Evolutionary conservation across 164 flowering plant genomes (phyloP).

Genomic region (Stephania yunnanensis): DNA sequence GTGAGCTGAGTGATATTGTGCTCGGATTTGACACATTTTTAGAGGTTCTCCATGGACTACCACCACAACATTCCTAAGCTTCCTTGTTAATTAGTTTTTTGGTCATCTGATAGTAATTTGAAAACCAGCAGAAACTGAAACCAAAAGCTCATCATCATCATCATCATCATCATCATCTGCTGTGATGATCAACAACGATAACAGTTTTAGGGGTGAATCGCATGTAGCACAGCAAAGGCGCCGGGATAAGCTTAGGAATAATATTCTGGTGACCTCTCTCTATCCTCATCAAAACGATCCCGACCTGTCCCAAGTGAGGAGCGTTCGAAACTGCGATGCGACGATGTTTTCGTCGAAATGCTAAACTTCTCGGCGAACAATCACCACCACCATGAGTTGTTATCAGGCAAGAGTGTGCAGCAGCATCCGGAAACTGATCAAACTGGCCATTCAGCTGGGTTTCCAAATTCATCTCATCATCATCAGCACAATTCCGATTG

Average conservation of each 20-base stretch:
- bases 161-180: too few relatives aligned
- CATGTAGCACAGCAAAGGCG: conserved; percentile 79
- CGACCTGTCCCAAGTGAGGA: conserved; percentile 24
- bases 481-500: conserved; percentile 30
- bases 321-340: conserved; percentile 18
- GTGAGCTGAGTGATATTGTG: too few relatives aligned
- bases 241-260: conserved; percentile 55
- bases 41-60: too few relatives aligned
- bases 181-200: not conserved
- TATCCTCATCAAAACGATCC: conserved; percentile 12
- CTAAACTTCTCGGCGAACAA: conserved; percentile 21
- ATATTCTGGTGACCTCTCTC: conserved; percentile 10
- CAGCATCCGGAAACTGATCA: conserved; percentile 7
- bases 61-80: too few relatives aligned
- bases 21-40: too few relatives aligned
- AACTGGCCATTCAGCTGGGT: conserved; percentile 8
- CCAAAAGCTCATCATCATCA: too few relatives aligned
- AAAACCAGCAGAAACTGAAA: too few relatives aligned
- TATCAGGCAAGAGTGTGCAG: conserved; percentile 17
- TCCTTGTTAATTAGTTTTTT: too few relatives aligned
- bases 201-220: conserved; percentile 37
- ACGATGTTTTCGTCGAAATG: conserved; percentile 31
- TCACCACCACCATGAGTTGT: not conserved
- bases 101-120: too few relatives aligned
- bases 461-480: conserved; percentile 14